Evolutionary conservation across 768 basidiomycete species (phyloP).

Genomic region (Gautieria morchelliformis): DNA sequence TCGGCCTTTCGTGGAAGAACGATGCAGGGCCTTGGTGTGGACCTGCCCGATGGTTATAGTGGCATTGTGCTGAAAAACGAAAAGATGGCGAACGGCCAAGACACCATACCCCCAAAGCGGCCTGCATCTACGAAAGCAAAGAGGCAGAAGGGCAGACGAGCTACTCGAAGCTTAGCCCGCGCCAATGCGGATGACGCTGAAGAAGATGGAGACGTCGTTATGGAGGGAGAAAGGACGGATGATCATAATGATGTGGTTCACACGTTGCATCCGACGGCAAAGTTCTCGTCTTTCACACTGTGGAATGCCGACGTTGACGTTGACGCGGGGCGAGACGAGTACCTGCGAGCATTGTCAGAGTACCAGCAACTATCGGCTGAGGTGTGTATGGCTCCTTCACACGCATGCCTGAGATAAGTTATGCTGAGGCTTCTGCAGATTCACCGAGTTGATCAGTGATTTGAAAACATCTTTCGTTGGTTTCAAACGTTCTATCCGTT

Average conservation of each 20-base stretch:
- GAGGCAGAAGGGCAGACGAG: slow-evolving; percentile 9
- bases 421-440: not conserved
- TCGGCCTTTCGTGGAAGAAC: slow-evolving; percentile 71
- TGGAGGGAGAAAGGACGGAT: slow-evolving; percentile 14
- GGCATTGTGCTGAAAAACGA: slow-evolving; percentile 50
- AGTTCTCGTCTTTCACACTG: slow-evolving; percentile 59
- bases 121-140: slow-evolving; percentile 11
- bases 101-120: slow-evolving; percentile 4
- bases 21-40: slow-evolving; percentile 55
- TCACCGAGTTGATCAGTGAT: slow-evolving; percentile 1
- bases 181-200: slow-evolving; percentile 20
- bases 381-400: slow-evolving; percentile 28
- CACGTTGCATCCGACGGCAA: slow-evolving; percentile 33
- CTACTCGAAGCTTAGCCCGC: slow-evolving; percentile 21
- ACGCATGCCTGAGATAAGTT: not conserved
- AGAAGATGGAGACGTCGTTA: slow-evolving; percentile 17
- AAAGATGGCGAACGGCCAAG: slow-evolving; percentile 12
- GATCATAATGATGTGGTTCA: slow-evolving; percentile 14
- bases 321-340: slow-evolving; percentile 64
- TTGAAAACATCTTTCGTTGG: not conserved
- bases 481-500: not conserved
- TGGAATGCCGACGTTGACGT: slow-evolving; percentile 70
- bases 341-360: slow-evolving; percentile 55
- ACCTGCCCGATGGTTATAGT: slow-evolving; percentile 54
- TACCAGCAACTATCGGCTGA: slow-evolving; percentile 59